phyloP scores from a whole-genome alignment of 768 basidiomycete genomes.

The Tylopilus plumbeoviolaceoides region DNA sequence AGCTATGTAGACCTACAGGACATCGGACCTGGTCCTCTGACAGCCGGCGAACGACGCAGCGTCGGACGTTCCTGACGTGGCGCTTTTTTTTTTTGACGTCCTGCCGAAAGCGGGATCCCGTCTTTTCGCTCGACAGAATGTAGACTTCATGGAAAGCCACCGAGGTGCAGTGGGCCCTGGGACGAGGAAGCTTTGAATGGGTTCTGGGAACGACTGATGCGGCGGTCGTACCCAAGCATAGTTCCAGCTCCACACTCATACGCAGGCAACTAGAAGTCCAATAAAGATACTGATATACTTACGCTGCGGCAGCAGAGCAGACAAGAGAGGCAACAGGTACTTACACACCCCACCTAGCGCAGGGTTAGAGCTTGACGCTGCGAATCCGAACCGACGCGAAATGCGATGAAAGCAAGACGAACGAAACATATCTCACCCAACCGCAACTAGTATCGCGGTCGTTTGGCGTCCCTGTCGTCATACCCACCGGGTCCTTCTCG shows the following conservation, averaged over 20 bases:
- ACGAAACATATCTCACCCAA: constrained; percentile 33
- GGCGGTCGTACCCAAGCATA: background rate
- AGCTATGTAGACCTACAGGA: background rate
- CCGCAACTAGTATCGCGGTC: constrained; percentile 68
- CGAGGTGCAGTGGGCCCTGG: background rate
- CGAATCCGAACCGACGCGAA: constrained; percentile 21
- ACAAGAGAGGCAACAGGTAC: constrained; percentile 28
- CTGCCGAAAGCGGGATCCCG: constrained; percentile 19
- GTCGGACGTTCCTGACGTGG: constrained; percentile 22
- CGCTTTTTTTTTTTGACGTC: constrained; percentile 16
- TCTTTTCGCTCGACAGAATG: background rate
- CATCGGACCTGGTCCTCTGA: background rate
- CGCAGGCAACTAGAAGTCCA: constrained; percentile 7
- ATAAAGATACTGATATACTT: constrained; percentile 36
- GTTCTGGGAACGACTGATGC: background rate
- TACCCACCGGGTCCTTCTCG: constrained; percentile 70
- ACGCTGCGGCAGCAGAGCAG: constrained; percentile 27
- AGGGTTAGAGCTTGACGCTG: constrained; percentile 24
- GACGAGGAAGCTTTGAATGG: background rate
- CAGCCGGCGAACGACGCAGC: background rate
- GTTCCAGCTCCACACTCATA: constrained; percentile 3
- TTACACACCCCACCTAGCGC: constrained; percentile 34
- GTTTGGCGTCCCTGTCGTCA: constrained; percentile 80
- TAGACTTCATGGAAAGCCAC: background rate
- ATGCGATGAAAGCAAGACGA: constrained; percentile 20